phyloP scores from a whole-genome alignment of 768 basidiomycete species.

The Boletus eberwhitei region DNA sequence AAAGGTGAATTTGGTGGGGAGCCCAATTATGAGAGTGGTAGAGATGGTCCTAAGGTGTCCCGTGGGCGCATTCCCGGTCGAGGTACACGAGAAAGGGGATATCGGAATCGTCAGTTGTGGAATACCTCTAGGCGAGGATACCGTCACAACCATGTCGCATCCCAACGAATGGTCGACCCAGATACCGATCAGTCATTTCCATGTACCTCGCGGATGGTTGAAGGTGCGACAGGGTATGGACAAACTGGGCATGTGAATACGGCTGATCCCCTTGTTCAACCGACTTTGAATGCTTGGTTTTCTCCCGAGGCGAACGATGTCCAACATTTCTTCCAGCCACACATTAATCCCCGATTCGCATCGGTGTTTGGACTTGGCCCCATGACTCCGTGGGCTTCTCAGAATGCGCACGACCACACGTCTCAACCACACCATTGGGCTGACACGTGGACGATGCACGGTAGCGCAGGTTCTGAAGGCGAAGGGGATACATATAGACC shows the following conservation, averaged over 20 bases:
- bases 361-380: constrained; percentile 51
- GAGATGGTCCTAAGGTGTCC: neutral
- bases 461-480: constrained; percentile 21
- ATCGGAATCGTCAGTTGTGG: constrained; percentile 14
- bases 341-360: constrained; percentile 82
- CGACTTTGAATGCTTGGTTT: constrained; percentile 17
- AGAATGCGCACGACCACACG: constrained; percentile 10
- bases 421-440: constrained; percentile 27
- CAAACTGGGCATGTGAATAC: constrained; percentile 32
- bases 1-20: constrained; percentile 13
- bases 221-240: constrained; percentile 41
- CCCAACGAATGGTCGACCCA: constrained; percentile 31
- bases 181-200: constrained; percentile 33
- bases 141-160: constrained; percentile 9
- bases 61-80: constrained; percentile 27
- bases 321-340: constrained; percentile 58
- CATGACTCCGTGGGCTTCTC: constrained; percentile 23
- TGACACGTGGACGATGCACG: constrained; percentile 40
- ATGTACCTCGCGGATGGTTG: constrained; percentile 47
- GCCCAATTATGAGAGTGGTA: constrained; percentile 24
- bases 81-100: constrained; percentile 25
- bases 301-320: constrained; percentile 8
- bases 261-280: constrained; percentile 12
- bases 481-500: constrained; percentile 27
- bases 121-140: constrained; percentile 19